A percentile compares a stretch with the other conserved stretches of the same genome.
These are phyloP conservation scores for Pichia sp. DNA, from an alignment of 1,139 yeast species.

Conservation along the genomic window DNA sequence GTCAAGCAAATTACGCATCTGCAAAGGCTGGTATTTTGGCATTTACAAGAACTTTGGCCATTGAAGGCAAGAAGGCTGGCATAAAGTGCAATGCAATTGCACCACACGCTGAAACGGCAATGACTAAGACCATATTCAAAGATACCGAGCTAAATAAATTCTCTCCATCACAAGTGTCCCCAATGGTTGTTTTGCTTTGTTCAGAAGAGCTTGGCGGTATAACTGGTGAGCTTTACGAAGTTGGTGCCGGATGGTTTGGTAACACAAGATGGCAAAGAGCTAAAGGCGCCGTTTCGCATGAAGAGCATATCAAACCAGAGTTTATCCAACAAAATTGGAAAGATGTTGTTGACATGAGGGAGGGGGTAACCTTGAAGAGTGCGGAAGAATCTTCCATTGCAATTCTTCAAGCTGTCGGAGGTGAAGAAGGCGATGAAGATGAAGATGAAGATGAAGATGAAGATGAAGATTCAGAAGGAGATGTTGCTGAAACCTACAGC, in stretches of 20 bases:
- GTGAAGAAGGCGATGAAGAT: constrained; percentile 43
- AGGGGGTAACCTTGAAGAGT: constrained; percentile 53
- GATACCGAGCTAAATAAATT: constrained; percentile 73
- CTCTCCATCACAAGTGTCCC: constrained; percentile 89
- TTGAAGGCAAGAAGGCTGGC: constrained; percentile 78
- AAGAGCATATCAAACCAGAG: constrained; percentile 27
- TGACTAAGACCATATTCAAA: constrained; percentile 84
- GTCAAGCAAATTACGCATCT: constrained; percentile 93
- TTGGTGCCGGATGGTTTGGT: constrained; percentile 94
- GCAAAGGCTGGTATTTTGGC: constrained; percentile 91
- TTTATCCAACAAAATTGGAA: constrained; percentile 61
- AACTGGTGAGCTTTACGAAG: constrained; percentile 62
- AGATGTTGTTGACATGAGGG: constrained; percentile 57
- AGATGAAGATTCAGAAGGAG: constrained; percentile 18
- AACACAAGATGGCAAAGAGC: constrained; percentile 94
- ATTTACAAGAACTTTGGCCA: constrained; percentile 75
- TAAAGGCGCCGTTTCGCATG: constrained; percentile 67
- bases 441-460: constrained; percentile 35
- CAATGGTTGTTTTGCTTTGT: constrained; percentile 71
- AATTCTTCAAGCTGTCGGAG: constrained; percentile 61
- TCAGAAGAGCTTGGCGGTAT: constrained; percentile 63
- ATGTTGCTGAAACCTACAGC: constrained; percentile 24
- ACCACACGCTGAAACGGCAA: constrained; percentile 97
- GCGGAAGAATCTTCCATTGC: constrained; percentile 77
- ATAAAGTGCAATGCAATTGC: constrained; percentile 82